A percentile compares a stretch with the other conserved stretches of the same genome.
Conservation (phyloP, 305 asterid genomes). For the Stenogyne calaminthoides region DNA sequence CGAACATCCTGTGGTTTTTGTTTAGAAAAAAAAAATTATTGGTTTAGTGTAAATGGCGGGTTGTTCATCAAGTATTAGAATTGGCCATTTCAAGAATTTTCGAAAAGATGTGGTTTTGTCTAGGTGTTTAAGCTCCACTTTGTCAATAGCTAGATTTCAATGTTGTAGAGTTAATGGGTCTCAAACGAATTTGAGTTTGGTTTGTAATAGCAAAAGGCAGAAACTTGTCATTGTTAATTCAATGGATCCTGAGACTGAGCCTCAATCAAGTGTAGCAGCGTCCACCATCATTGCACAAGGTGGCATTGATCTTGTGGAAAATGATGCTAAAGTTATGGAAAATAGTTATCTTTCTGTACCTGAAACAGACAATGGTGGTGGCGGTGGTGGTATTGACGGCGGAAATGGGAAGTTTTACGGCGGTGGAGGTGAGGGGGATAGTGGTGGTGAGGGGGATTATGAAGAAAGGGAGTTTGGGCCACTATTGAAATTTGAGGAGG, state of each 20-base stretch:
- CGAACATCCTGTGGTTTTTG: conserved; percentile 32
- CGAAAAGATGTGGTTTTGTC: conserved; percentile 40
- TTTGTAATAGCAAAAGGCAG: conserved; percentile 29
- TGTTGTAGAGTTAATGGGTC: conserved; percentile 24
- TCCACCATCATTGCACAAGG: conserved; percentile 34
- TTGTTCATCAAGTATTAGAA: conserved; percentile 54
- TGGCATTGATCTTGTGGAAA: conserved; percentile 29
- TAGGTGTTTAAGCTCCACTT: conserved; percentile 34
- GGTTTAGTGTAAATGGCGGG: conserved; percentile 45
- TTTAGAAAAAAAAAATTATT: conserved; percentile 4
- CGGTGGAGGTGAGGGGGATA: conserved; percentile 54
- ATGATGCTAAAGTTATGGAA: conserved; percentile 36
- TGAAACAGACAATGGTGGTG: conserved; percentile 39
- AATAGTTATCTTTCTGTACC: conserved; percentile 25
- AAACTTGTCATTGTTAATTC: conserved; percentile 47
- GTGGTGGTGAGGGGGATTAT: conserved; percentile 46
- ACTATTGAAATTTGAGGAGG: conserved; percentile 81
- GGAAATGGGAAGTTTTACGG: conserved; percentile 60
- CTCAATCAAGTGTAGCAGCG: conserved; percentile 39
- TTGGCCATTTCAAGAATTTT: conserved; percentile 44
- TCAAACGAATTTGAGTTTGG: conserved; percentile 31
- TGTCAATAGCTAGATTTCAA: conserved; percentile 27
- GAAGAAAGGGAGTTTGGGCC: conserved; percentile 90
- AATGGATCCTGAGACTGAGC: conserved; percentile 44
- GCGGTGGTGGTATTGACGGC: conserved; percentile 34